A percentile compares a stretch with the other conserved stretches of the same genome.
Evolutionary conservation across 805 yeast species (phyloP).

Genomic region (Kodamaea lidongshanica): DNA sequence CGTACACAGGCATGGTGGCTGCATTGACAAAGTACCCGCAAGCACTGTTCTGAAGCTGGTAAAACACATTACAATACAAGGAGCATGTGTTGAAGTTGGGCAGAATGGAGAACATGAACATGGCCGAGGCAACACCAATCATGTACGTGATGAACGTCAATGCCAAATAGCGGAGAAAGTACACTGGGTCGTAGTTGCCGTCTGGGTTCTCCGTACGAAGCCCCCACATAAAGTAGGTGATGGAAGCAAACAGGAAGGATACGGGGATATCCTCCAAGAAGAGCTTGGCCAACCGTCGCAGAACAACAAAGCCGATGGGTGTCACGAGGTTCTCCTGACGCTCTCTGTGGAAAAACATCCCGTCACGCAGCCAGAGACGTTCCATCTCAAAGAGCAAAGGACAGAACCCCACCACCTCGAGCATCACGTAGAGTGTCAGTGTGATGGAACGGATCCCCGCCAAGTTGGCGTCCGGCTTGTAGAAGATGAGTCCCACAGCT

Average conservation of each 20-base stretch:
- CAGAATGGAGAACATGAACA: constrained; percentile 37
- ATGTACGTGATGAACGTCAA: constrained; percentile 14
- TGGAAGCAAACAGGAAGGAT: constrained; percentile 50
- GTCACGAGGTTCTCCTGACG: constrained; percentile 63
- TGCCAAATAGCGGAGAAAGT: constrained; percentile 18
- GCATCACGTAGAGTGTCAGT: constrained; percentile 29
- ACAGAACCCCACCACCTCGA: constrained; percentile 36
- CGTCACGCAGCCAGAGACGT: constrained; percentile 35
- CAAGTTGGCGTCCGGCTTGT: constrained; percentile 50
- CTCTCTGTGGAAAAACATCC: constrained; percentile 45
- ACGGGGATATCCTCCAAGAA: constrained; percentile 64
- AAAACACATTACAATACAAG: constrained; percentile 54
- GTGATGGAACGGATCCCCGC: constrained; percentile 60
- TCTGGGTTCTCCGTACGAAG: constrained; percentile 31
- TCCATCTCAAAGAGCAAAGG: constrained; percentile 36
- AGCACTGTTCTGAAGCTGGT: constrained; percentile 68
- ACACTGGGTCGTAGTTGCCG: constrained; percentile 11
- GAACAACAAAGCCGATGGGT: constrained; percentile 57
- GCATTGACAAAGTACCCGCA: constrained; percentile 79
- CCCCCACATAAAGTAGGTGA: constrained; percentile 77
- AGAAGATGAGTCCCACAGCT: constrained; percentile 74
- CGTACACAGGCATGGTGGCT: constrained; percentile 72
- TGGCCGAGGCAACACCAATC: constrained; percentile 17
- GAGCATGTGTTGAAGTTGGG: constrained; percentile 59
- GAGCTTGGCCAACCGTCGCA: constrained; percentile 61